phyloP scores from a whole-genome alignment of 495 filamentous ascomycete genomes.

The Annulohypoxylon maeteangense region DNA sequence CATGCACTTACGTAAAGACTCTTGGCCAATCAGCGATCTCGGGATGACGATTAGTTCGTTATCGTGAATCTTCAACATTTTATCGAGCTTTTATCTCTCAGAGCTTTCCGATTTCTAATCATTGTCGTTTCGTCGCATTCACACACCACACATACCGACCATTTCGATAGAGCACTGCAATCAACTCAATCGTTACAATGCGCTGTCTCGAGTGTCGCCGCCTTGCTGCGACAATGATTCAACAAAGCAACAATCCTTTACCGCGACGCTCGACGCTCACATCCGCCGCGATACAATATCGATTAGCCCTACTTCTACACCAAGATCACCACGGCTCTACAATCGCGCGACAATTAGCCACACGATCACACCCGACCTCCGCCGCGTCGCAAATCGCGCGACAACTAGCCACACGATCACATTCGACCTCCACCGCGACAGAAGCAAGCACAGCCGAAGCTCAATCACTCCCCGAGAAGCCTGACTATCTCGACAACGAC shows the following conservation, averaged over 20 bases:
- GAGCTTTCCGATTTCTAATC: conserved; percentile 9
- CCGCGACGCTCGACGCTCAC: conserved; percentile 19
- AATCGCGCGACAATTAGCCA: background rate
- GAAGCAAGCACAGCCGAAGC: conserved; percentile 9
- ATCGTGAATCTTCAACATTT: conserved; percentile 2
- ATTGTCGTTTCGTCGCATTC: background rate
- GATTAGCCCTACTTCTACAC: conserved; percentile 1
- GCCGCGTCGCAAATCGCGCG: conserved; percentile 14
- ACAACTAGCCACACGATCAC: conserved; percentile 4
- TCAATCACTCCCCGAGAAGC: conserved; percentile 47
- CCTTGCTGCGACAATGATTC: conserved; percentile 24
- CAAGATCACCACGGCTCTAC: background rate
- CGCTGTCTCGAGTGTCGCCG: conserved; percentile 36
- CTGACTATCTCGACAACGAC: conserved; percentile 53
- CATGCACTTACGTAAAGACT: conserved; percentile 11
- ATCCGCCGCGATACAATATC: background rate
- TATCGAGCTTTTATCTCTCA: background rate
- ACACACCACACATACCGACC: background rate
- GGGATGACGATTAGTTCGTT: conserved; percentile 22
- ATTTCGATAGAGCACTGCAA: background rate
- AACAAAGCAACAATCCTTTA: conserved; percentile 27
- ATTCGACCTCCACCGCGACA: conserved; percentile 30
- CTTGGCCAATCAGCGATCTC: conserved; percentile 29
- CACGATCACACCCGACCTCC: conserved; percentile 28
- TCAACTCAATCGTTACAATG: conserved; percentile 18